Evolutionary conservation across 257 asterid species (phyloP).

Genomic region (Nicotiana obtusifolia): DNA sequence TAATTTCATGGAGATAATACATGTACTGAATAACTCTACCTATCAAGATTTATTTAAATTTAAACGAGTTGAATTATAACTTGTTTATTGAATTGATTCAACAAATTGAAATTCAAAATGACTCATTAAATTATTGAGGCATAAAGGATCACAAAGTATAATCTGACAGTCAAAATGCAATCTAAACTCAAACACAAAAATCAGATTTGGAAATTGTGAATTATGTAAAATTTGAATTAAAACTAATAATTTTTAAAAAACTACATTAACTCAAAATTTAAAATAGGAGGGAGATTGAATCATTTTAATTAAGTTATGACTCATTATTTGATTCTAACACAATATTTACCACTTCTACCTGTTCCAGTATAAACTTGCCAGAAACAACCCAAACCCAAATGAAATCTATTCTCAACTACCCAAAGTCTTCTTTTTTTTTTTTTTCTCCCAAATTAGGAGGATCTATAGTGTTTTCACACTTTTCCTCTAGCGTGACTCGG

Average conservation of each 20-base stretch:
- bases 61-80: no score
- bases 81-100: neutral
- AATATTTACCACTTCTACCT: neutral
- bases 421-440: no score
- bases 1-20: no score
- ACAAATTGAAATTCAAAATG: neutral
- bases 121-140: neutral
- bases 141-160: neutral
- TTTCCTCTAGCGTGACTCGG: no score
- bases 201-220: neutral
- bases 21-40: no score
- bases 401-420: neutral
- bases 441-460: no score
- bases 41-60: no score
- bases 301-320: neutral
- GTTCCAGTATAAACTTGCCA: neutral
- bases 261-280: no score
- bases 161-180: neutral
- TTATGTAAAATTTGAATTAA: neutral
- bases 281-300: no score
- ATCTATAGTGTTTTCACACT: no score
- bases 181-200: neutral
- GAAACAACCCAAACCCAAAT: neutral
- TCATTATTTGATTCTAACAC: neutral
- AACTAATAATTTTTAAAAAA: neutral